Evolutionary conservation across 352 stramenopile species (phyloP), one percentile per base, ranked within the genome.

Genomic region (Pythium aristosporum): DNA sequence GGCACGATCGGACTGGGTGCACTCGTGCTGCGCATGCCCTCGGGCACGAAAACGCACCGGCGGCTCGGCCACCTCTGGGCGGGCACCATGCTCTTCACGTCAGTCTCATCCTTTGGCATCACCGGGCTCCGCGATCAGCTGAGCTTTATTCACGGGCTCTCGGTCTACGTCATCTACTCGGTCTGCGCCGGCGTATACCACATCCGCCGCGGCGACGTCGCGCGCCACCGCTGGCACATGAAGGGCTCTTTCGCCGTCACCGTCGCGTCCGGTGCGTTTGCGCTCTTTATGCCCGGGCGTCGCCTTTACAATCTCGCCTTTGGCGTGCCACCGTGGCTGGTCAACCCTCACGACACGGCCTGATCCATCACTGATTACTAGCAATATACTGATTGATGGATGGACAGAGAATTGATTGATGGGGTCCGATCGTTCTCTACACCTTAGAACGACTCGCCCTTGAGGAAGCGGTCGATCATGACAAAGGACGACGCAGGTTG

Each of bases 391-490:
- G 34, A 39, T 39, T 39, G 25, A 30, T 30, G 25, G 25, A 30
- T 30, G 25, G 5, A 30, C 25, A 30, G 1, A 30, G 25, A 5
- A 30, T 30, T 30, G 25, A 30, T 30, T 30, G 0, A 30, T 30
- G 25, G 25, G 25, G 25, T 30, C 25, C 25, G 0, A 0, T 30
- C 25, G 3, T 5, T 30, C 25, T 5, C 25, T 30, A 2, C 25
- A 2, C 3, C 34, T 37, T 44, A 69, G 55, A 59, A 65, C 18
- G n/a, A 6, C 18, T 65, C 51, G 39, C 53, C 54, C 20, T 51
- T 76, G 30, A 93, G 63, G 69, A 96, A 97, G 20, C 69, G 76
- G 49, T 85, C 87, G 42, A 98, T 77, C 86, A 98, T 94, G 1
- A 74, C 71, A 16, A 93, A 63, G n/a, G 87, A 74, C 51, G 77